phyloP scores from a whole-genome alignment of 257 asterid genomes.

The Solanum habrochaites region DNA sequence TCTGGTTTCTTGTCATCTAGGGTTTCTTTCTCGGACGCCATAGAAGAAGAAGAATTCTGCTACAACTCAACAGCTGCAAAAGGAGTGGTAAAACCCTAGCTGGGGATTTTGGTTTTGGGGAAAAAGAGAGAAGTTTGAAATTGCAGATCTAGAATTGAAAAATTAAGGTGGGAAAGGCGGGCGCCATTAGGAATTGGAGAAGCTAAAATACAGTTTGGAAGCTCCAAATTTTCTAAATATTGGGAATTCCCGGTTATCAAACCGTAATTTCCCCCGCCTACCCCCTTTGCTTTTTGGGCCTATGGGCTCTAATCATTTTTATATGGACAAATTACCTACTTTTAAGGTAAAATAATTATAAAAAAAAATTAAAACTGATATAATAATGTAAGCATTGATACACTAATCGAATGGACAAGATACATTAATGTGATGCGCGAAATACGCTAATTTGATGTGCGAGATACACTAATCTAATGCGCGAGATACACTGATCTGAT shows the following conservation, averaged over 20 bases:
- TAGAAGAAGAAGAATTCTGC: neutral
- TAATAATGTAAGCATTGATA: fast-evolving
- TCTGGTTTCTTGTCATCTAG: conserved; percentile 19
- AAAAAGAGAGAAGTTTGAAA: neutral
- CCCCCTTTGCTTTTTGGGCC: neutral
- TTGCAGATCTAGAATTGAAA: neutral
- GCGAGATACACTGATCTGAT: too few relatives aligned
- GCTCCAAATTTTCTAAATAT: neutral
- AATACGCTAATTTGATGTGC: fast-evolving
- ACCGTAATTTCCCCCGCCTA: neutral
- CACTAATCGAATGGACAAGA: fast-evolving
- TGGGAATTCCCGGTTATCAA: neutral
- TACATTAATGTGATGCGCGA: too few relatives aligned
- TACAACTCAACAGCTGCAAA: neutral
- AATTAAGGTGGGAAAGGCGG: neutral
- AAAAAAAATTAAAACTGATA: too few relatives aligned
- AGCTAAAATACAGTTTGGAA: neutral
- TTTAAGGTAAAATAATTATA: too few relatives aligned
- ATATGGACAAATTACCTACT: too few relatives aligned
- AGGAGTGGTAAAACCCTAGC: neutral
- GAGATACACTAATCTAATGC: too few relatives aligned
- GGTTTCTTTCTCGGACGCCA: conserved; percentile 37
- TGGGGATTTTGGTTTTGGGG: neutral
- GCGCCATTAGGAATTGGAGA: neutral
- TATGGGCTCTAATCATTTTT: neutral